Evolutionary conservation across 495 filamentous ascomycete genomes (phyloP).

Genomic region (Viridothelium virens): DNA sequence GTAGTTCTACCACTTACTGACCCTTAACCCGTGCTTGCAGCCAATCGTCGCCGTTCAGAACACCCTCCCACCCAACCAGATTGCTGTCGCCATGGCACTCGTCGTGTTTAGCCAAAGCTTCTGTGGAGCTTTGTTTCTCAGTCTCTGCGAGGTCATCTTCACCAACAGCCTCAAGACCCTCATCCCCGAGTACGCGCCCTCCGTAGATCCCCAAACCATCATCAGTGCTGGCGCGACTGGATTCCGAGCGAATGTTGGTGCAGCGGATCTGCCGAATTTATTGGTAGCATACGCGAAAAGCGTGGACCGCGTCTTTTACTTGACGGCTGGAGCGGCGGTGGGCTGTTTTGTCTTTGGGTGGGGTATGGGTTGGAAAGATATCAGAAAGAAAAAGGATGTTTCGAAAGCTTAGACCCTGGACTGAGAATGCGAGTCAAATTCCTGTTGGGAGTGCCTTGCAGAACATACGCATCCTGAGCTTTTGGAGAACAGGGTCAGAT

Average conservation of each 20-base stretch:
- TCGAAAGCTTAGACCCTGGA: too few species aligned
- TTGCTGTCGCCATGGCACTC: constrained; percentile 45
- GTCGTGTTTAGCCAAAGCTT: constrained; percentile 47
- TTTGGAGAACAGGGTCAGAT: too few species aligned
- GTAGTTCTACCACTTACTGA: background rate
- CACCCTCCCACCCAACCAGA: constrained; percentile 37
- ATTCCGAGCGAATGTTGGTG: constrained; percentile 8
- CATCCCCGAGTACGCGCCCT: constrained; percentile 5
- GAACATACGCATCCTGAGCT: too few species aligned
- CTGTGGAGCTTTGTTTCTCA: constrained; percentile 43
- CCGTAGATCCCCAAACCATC: constrained; percentile 25
- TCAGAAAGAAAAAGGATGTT: constrained; percentile 21
- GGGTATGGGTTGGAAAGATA: constrained; percentile 29
- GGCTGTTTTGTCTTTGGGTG: constrained; percentile 19
- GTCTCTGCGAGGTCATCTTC: constrained; percentile 44
- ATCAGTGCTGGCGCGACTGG: constrained; percentile 37
- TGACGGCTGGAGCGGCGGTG: constrained; percentile 17
- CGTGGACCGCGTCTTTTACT: constrained; percentile 20
- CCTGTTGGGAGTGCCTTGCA: too few species aligned
- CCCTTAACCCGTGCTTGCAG: constrained; percentile 13
- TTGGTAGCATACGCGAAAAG: constrained; percentile 18
- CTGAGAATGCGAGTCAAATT: too few species aligned
- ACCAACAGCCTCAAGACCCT: constrained; percentile 32
- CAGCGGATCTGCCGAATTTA: constrained; percentile 16
- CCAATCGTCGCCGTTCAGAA: constrained; percentile 46